Evolutionary conservation across 768 basidiomycete species (phyloP).

Genomic region (Russula emetica): DNA sequence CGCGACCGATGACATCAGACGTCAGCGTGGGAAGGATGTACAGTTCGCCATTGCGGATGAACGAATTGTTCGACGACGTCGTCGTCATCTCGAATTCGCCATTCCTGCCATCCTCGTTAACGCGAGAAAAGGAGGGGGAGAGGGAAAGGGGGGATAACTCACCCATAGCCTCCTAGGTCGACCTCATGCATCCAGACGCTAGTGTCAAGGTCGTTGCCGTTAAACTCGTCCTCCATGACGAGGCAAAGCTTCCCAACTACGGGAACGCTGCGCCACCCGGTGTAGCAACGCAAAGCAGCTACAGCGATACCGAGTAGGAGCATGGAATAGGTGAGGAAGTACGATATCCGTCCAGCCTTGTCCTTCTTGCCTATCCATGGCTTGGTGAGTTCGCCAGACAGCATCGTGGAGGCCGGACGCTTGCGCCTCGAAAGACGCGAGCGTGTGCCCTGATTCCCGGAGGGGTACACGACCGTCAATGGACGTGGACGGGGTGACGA

Average conservation of each 20-base stretch:
- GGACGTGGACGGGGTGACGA: slow-evolving; percentile 56
- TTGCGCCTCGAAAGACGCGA: slow-evolving; percentile 28
- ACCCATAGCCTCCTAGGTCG: slow-evolving; percentile 81
- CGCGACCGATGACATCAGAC: slow-evolving; percentile 55
- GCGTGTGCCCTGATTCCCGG: slow-evolving; percentile 32
- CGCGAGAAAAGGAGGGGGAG: neutral
- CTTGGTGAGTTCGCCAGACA: slow-evolving; percentile 41
- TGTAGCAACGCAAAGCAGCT: slow-evolving; percentile 52
- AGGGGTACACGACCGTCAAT: slow-evolving; percentile 48
- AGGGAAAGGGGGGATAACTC: slow-evolving; percentile 28
- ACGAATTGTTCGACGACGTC: slow-evolving; percentile 63
- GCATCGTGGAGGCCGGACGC: slow-evolving; percentile 34
- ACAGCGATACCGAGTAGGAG: slow-evolving; percentile 51
- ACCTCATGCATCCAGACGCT: slow-evolving; percentile 69
- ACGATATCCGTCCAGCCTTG: slow-evolving; percentile 47
- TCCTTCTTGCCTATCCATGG: slow-evolving; percentile 57
- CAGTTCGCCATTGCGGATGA: slow-evolving; percentile 63
- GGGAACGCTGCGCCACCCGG: slow-evolving; percentile 52
- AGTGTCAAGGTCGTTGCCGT: slow-evolving; percentile 49
- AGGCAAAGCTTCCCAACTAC: slow-evolving; percentile 53
- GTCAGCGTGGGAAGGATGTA: slow-evolving; percentile 88
- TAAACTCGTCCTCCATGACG: slow-evolving; percentile 75
- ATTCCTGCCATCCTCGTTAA: slow-evolving; percentile 42
- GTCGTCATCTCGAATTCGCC: slow-evolving; percentile 87
- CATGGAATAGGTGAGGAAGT: slow-evolving; percentile 53